phyloP scores from a whole-genome alignment of 768 basidiomycete genomes.

The Tulasnella calospora region DNA sequence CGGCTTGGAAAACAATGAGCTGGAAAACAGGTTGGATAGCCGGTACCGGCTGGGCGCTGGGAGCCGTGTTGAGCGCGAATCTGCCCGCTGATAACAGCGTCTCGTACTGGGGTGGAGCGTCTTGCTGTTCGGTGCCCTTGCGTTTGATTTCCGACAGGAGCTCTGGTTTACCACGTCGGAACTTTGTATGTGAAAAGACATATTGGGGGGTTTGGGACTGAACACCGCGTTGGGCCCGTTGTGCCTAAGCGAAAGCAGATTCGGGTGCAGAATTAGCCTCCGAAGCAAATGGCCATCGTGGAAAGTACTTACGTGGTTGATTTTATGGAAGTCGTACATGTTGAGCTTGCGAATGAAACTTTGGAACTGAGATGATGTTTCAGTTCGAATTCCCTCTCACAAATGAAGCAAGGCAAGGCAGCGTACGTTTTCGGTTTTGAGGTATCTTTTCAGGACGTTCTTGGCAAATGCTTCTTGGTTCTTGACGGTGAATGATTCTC shows the following conservation, averaged over 20 bases:
- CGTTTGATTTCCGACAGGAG: constrained; percentile 81
- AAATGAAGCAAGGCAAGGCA: neutral
- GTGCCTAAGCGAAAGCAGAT: constrained; percentile 47
- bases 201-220: constrained; percentile 68
- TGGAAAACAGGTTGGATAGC: neutral
- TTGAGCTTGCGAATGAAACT: constrained; percentile 92
- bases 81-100: neutral
- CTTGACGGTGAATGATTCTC: neutral
- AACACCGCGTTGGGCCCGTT: constrained; percentile 67
- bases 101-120: neutral
- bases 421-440: neutral
- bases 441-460: neutral
- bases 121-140: constrained; percentile 58
- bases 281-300: neutral
- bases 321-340: constrained; percentile 90
- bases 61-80: neutral
- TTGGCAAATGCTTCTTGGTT: neutral
- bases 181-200: constrained; percentile 83
- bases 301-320: constrained; percentile 14
- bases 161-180: constrained; percentile 73
- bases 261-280: neutral
- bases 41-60: neutral
- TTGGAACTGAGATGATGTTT: constrained; percentile 57
- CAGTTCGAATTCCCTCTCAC: neutral
- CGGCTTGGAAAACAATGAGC: neutral